Conservation (phyloP, 345 rosid species). For the Lepidium didymum region DNA sequence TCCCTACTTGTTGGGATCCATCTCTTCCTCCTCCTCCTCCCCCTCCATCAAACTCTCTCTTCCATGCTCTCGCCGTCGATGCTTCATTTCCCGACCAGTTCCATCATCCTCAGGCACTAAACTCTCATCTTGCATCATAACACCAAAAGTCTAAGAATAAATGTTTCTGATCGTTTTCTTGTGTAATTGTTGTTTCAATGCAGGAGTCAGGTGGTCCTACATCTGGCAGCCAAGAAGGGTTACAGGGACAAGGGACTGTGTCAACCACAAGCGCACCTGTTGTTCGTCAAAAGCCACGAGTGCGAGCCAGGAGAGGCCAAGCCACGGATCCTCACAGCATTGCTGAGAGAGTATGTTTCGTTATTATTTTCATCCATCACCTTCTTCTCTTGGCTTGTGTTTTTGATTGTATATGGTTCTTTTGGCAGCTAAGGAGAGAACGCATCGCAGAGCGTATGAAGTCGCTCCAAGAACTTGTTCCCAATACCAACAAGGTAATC, state of each 20-base stretch:
- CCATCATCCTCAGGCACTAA: slow-evolving; percentile 45
- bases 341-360: slow-evolving; percentile 68
- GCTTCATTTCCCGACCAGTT: slow-evolving; percentile 64
- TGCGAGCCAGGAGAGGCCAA: slow-evolving; percentile 97
- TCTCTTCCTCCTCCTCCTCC: slow-evolving; percentile 34
- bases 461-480: slow-evolving; percentile 94
- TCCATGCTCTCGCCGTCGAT: slow-evolving; percentile 27
- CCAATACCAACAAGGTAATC: slow-evolving; percentile 89
- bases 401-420: neutral
- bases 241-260: slow-evolving; percentile 43
- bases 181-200: slow-evolving; percentile 1
- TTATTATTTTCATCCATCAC: neutral
- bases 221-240: slow-evolving; percentile 36
- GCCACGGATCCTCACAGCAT: slow-evolving; percentile 99
- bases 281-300: slow-evolving; percentile 61
- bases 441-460: slow-evolving; percentile 98
- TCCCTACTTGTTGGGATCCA: slow-evolving; percentile 45
- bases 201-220: slow-evolving; percentile 32
- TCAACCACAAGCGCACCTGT: slow-evolving; percentile 51
- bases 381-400: neutral
- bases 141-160: neutral
- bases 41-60: slow-evolving; percentile 38
- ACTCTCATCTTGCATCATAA: neutral
- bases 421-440: slow-evolving; percentile 75
- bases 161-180: neutral